These are phyloP conservation scores for Malassezia slooffiae DNA, from an alignment of 1,284 basidiomycete genomes.

Conservation along the genomic window DNA sequence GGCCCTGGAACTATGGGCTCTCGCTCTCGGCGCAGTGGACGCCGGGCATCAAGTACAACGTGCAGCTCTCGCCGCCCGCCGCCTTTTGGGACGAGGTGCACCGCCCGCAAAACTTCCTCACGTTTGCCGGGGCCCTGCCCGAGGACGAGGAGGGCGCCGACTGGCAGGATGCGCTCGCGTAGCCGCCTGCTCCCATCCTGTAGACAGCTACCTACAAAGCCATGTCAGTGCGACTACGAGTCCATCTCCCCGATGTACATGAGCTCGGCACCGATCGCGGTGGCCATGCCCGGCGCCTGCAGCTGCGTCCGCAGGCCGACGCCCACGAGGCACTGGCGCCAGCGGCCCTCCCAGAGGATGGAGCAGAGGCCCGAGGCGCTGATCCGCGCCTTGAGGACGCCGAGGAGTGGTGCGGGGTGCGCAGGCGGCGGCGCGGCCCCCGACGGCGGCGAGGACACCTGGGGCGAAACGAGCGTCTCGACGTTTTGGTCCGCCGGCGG, in stretches of 20 bases:
- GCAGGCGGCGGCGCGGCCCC: too few relatives aligned
- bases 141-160: slow-evolving; percentile 29
- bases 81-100: slow-evolving; percentile 94
- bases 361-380: slow-evolving; percentile 66
- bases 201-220: background rate
- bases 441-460: too few relatives aligned
- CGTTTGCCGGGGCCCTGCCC: slow-evolving; percentile 26
- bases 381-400: slow-evolving; percentile 76
- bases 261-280: slow-evolving; percentile 6
- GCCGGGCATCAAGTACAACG: slow-evolving; percentile 67
- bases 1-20: slow-evolving; percentile 43
- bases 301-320: slow-evolving; percentile 79
- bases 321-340: slow-evolving; percentile 76
- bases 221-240: background rate
- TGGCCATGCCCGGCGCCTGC: background rate
- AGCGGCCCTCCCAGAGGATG: slow-evolving; percentile 83
- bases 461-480: too few relatives aligned
- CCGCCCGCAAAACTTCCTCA: slow-evolving; percentile 53
- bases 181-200: background rate
- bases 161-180: slow-evolving; percentile 39
- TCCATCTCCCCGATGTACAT: slow-evolving; percentile 2
- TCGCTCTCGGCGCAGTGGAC: slow-evolving; percentile 78
- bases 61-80: slow-evolving; percentile 79
- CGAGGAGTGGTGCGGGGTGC: slow-evolving; percentile 48
- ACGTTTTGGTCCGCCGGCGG: too few relatives aligned